phyloP scores from a whole-genome alignment of 2,329 filamentous ascomycete species.

The Remersonia thermophila region DNA sequence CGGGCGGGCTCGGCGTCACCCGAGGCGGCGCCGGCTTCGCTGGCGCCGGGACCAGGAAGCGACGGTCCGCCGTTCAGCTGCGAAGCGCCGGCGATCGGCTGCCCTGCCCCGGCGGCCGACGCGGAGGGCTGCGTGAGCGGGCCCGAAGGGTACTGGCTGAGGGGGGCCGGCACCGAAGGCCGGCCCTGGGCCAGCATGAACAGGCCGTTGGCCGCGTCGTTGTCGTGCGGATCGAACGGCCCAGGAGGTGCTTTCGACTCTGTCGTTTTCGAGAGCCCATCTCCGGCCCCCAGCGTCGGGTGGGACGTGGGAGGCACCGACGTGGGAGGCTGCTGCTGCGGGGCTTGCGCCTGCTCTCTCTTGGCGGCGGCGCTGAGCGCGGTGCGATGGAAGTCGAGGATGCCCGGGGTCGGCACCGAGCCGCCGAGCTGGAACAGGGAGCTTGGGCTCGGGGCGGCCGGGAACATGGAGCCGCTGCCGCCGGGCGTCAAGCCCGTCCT shows the following conservation, averaged over 20 bases:
- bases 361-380: slow-evolving; percentile 68
- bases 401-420: slow-evolving; percentile 77
- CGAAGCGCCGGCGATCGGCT: slow-evolving; percentile 31
- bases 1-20: slow-evolving; percentile 62
- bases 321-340: slow-evolving; percentile 18
- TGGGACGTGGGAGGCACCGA: slow-evolving; percentile 33
- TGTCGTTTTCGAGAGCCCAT: slow-evolving; percentile 11
- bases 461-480: slow-evolving; percentile 95
- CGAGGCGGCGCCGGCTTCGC: slow-evolving; percentile 47
- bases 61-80: slow-evolving; percentile 38
- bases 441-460: slow-evolving; percentile 75
- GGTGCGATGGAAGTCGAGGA: slow-evolving; percentile 88
- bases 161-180: slow-evolving; percentile 40
- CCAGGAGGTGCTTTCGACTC: slow-evolving; percentile 47
- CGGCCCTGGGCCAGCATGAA: slow-evolving; percentile 73
- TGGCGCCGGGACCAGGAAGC: slow-evolving; percentile 20
- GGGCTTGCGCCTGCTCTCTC: slow-evolving; percentile 32
- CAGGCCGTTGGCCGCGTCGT: slow-evolving; percentile 87
- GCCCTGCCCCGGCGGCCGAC: slow-evolving; percentile 20
- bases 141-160: slow-evolving; percentile 32
- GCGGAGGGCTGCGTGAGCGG: slow-evolving; percentile 32
- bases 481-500: slow-evolving; percentile 82
- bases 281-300: slow-evolving; percentile 38
- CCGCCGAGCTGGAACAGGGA: slow-evolving; percentile 70
- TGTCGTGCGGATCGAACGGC: slow-evolving; percentile 78